phyloP scores from a whole-genome alignment of 1,284 basidiomycete genomes.

The Moesziomyces antarcticus region DNA sequence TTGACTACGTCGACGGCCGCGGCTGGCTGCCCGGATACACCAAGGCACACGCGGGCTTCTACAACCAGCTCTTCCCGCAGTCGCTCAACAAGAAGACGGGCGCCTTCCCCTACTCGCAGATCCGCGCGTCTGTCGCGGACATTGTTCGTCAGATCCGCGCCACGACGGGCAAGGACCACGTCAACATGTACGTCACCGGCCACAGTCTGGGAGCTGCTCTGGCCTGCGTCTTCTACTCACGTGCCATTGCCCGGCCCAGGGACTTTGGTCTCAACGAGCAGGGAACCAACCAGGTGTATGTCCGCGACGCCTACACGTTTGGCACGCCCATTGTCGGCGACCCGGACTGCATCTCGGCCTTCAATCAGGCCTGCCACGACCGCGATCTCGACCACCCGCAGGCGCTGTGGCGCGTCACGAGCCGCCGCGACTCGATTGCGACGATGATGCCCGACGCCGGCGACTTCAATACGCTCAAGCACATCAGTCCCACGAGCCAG shows the following conservation, averaged over 20 bases:
- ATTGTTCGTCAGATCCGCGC: conserved; percentile 32
- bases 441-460: conserved; percentile 45
- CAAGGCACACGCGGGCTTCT: conserved; percentile 49
- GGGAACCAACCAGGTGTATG: conserved; percentile 30
- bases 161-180: conserved; percentile 24
- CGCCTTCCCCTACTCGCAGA: conserved; percentile 40
- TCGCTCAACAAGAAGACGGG: conserved; percentile 25
- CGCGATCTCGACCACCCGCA: conserved; percentile 37
- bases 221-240: conserved; percentile 34
- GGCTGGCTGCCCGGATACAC: conserved; percentile 45
- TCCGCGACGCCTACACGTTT: conserved; percentile 50
- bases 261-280: conserved; percentile 37
- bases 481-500: conserved; percentile 45
- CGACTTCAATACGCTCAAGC: conserved; percentile 28
- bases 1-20: conserved; percentile 40
- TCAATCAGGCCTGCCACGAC: conserved; percentile 30
- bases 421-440: conserved; percentile 44
- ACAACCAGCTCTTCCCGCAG: conserved; percentile 48
- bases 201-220: conserved; percentile 49
- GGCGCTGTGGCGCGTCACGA: conserved; percentile 45
- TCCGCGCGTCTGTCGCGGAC: conserved; percentile 27
- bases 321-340: conserved; percentile 51
- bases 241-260: conserved; percentile 37
- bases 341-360: conserved; percentile 44
- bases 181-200: conserved; percentile 42